Evolutionary conservation across 1,284 basidiomycete genomes (phyloP).

Genomic region (Cryptococcus neoformans): DNA sequence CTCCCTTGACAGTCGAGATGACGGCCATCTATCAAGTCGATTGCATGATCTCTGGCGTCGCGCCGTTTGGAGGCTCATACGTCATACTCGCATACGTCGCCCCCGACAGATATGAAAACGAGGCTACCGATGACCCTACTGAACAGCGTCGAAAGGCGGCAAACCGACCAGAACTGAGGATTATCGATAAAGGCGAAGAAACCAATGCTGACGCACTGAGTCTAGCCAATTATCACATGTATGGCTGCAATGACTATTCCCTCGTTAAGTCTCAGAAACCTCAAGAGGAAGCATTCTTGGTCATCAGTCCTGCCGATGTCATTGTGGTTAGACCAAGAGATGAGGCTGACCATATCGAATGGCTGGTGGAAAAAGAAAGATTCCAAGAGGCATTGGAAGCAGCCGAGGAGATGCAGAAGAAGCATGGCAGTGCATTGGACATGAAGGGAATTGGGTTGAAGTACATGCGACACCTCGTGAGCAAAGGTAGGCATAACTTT

Average conservation of each 20-base stretch:
- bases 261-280: conserved; percentile 53
- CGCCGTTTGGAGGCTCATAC: conserved; percentile 70
- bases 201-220: conserved; percentile 79
- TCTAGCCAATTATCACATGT: conserved; percentile 73
- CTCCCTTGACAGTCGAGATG: conserved; percentile 64
- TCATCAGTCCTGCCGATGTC: conserved; percentile 83
- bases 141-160: conserved; percentile 75
- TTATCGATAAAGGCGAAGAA: conserved; percentile 91
- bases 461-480: conserved; percentile 76
- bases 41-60: conserved; percentile 90
- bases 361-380: conserved; percentile 80
- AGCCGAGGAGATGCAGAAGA: conserved; percentile 62
- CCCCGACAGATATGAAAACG: conserved; percentile 54
- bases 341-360: conserved; percentile 82
- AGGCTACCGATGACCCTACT: conserved; percentile 66
- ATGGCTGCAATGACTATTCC: conserved; percentile 90
- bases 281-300: conserved; percentile 57
- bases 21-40: conserved; percentile 90
- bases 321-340: conserved; percentile 83
- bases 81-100: conserved; percentile 74
- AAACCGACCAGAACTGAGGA: conserved; percentile 85
- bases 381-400: conserved; percentile 87
- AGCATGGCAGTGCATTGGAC: conserved; percentile 54
- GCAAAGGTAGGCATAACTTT: conserved; percentile 57
- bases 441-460: conserved; percentile 74